Percentiles rank a stretch among this genome's conserved stretches.
phyloP scores from a whole-genome alignment of 805 yeast species.

The Candida orba region DNA sequence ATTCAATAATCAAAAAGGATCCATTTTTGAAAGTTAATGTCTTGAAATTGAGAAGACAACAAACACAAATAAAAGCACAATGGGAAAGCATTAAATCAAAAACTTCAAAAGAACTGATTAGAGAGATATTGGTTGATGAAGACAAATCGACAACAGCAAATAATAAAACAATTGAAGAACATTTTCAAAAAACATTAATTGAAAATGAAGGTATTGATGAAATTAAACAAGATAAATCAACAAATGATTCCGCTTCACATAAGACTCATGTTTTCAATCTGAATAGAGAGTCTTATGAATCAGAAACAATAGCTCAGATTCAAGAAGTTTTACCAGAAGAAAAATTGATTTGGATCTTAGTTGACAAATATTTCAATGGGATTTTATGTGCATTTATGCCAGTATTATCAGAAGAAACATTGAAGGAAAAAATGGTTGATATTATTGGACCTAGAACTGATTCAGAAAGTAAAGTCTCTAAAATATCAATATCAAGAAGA shows the following conservation, averaged over 20 bases:
- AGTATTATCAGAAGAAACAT: slow-evolving; percentile 19
- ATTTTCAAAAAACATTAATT: slow-evolving; percentile 26
- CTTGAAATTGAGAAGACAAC: slow-evolving; percentile 24
- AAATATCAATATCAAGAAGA: slow-evolving; percentile 13
- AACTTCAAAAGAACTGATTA: slow-evolving; percentile 13
- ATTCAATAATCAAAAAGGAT: slow-evolving; percentile 24
- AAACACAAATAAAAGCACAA: slow-evolving; percentile 9
- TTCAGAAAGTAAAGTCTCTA: slow-evolving; percentile 1
- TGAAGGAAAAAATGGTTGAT: slow-evolving; percentile 12
- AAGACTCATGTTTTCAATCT: slow-evolving; percentile 12
- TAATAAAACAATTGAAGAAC: slow-evolving; percentile 19
- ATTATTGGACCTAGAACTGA: slow-evolving; percentile 11
- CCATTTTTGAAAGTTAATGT: slow-evolving; percentile 23
- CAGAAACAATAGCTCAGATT: slow-evolving; percentile 16
- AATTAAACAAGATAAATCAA: slow-evolving; percentile 10
- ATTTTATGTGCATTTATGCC: slow-evolving; percentile 18
- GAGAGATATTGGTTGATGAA: slow-evolving; percentile 18
- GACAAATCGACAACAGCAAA: not conserved
- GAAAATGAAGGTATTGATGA: slow-evolving; percentile 35
- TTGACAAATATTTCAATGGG: slow-evolving; percentile 17
- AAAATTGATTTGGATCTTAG: slow-evolving; percentile 17
- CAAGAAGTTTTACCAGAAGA: slow-evolving; percentile 19
- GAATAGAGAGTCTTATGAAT: slow-evolving; percentile 11
- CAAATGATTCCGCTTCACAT: not conserved
- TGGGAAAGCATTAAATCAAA: slow-evolving; percentile 1